Percentiles rank a stretch among this genome's conserved stretches.
These are phyloP conservation scores for Tremella fuciformis DNA, from an alignment of 768 basidiomycete genomes.

Conservation along the genomic window DNA sequence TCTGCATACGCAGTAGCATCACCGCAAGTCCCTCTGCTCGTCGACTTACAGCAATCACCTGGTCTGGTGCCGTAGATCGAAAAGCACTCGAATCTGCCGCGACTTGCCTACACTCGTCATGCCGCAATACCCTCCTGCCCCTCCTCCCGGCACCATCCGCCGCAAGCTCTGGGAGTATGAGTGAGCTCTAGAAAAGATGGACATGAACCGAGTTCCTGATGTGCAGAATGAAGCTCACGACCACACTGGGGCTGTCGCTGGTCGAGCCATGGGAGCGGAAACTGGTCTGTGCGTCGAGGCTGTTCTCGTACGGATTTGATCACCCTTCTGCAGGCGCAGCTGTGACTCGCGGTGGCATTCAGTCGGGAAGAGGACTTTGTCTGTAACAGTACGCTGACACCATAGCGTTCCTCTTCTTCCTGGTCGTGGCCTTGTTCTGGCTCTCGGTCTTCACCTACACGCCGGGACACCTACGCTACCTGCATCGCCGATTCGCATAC, in stretches of 20 bases:
- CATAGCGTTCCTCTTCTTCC: constrained; percentile 17
- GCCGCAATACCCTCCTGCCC: constrained; percentile 31
- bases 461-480: constrained; percentile 60
- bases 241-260: constrained; percentile 62
- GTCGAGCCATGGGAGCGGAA: constrained; percentile 70
- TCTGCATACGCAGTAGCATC: too few relatives aligned
- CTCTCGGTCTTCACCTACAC: constrained; percentile 61
- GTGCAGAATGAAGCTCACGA: constrained; percentile 60
- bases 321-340: too few relatives aligned
- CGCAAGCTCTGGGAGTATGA: constrained; percentile 32
- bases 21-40: too few relatives aligned
- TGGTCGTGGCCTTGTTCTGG: constrained; percentile 55
- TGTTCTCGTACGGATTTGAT: too few relatives aligned
- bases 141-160: constrained; percentile 27
- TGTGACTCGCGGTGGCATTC: not conserved
- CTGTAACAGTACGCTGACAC: too few relatives aligned
- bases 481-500: constrained; percentile 61
- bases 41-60: too few relatives aligned
- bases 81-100: too few relatives aligned
- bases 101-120: constrained; percentile 14
- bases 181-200: constrained; percentile 19
- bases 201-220: constrained; percentile 15
- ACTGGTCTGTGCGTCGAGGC: not conserved
- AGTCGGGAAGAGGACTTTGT: not conserved
- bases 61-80: too few relatives aligned